Conservation (phyloP, 371 early-diverging fungal genomes). For the Mucor saturninus region DNA sequence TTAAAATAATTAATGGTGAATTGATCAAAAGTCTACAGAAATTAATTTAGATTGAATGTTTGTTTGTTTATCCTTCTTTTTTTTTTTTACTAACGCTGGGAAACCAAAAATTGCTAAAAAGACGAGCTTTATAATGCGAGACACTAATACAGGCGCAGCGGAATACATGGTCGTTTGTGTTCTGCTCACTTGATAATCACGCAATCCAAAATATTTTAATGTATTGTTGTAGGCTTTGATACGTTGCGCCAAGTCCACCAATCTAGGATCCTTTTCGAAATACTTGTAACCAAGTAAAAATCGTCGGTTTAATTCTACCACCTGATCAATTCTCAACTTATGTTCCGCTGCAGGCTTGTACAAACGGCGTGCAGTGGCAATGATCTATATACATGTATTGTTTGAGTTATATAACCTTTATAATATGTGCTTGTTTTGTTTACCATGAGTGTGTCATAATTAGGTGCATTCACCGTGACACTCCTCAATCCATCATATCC, state of each 20-base stretch:
- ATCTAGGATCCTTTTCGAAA: conserved; percentile 63
- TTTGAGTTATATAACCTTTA: not conserved
- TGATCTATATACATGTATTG: conserved; percentile 25
- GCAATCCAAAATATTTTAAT: conserved; percentile 78
- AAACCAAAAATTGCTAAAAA: conserved; percentile 67
- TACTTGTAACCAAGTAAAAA: conserved; percentile 68
- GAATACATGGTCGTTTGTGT: conserved; percentile 57
- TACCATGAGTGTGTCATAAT: conserved; percentile 77
- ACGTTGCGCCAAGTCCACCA: conserved; percentile 58
- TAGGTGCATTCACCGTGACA: conserved; percentile 87
- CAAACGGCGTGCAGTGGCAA: conserved; percentile 78
- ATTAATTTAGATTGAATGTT: conserved; percentile 13
- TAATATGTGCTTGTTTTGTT: not conserved
- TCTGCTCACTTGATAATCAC: conserved; percentile 85
- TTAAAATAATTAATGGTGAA: conserved; percentile 65
- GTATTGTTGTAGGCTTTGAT: conserved; percentile 80
- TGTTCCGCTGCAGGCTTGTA: conserved; percentile 67
- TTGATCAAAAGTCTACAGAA: conserved; percentile 59
- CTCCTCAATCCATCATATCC: conserved; percentile 70
- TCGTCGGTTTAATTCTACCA: conserved; percentile 72
- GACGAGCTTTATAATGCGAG: conserved; percentile 60
- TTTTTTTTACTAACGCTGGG: conserved; percentile 56
- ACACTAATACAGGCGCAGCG: conserved; percentile 61
- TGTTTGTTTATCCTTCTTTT: not conserved
- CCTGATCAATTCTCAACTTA: conserved; percentile 64